Evolutionary conservation across 164 flowering plant genomes (phyloP).

Genomic region (Platanus orientalis): DNA sequence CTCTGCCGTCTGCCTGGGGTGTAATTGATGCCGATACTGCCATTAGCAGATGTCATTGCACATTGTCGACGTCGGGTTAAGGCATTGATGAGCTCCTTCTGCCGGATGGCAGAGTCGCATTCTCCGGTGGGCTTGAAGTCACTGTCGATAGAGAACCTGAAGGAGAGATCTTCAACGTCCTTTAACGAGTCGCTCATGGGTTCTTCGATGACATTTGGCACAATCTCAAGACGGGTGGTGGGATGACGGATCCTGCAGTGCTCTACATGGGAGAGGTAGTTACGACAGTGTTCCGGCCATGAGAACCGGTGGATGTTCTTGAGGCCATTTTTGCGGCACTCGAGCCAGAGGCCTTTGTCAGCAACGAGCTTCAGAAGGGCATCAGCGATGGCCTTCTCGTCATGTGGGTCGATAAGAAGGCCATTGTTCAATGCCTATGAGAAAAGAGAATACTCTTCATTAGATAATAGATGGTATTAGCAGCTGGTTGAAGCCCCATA

Average conservation of each 20-base stretch:
- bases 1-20: constrained; percentile 60
- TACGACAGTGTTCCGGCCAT: constrained; percentile 80
- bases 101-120: constrained; percentile 38
- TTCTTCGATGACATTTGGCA: constrained; percentile 45
- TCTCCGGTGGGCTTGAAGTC: constrained; percentile 59
- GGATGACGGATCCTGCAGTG: constrained; percentile 67
- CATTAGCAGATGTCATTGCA: constrained; percentile 18
- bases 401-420: constrained; percentile 70
- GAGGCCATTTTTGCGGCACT: constrained; percentile 61
- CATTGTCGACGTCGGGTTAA: constrained; percentile 23
- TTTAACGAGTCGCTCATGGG: constrained; percentile 78
- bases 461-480: neutral
- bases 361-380: constrained; percentile 80
- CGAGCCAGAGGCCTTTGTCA: constrained; percentile 61
- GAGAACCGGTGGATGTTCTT: constrained; percentile 74
- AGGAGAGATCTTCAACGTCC: constrained; percentile 72
- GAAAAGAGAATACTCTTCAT: constrained; percentile 1
- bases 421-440: constrained; percentile 71
- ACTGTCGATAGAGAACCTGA: constrained; percentile 62
- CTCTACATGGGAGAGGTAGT: constrained; percentile 66
- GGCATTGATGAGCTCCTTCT: constrained; percentile 56
- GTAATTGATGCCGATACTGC: constrained; percentile 24
- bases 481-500: no score
- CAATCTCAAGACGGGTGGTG: constrained; percentile 45
- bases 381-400: constrained; percentile 59